Evolutionary conservation across 768 basidiomycete species (phyloP), one percentile per base, ranked within the genome.

Genomic region (Podaxis carcinomalis): DNA sequence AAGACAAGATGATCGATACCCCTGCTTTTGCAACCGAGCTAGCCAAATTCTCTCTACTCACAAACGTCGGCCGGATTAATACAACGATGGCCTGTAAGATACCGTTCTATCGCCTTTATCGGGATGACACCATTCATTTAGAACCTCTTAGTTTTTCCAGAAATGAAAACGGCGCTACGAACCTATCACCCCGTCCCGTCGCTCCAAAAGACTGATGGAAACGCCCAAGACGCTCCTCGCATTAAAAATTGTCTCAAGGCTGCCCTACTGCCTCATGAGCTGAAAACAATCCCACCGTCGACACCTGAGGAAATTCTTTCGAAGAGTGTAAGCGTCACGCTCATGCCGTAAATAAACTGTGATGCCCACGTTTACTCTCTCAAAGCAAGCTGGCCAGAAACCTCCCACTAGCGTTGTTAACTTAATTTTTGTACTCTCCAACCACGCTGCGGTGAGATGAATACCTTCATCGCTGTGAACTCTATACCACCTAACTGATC

Each of bases 131-230:
- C 70, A 58, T 68, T 68, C 35, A 61, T 62, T 63, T 61, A 65
- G 67, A 67, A 67, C 69, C 69, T 65, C 55, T 32, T 69, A 93
- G 91, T 95, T 77, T 93, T 93, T 71, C 92, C 92, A 59, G 92
- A 93, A 78, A 94, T 95, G 93, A 90, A 92, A 73, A 95, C 93
- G 4, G 89, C 91, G 19, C 77, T 95, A 58, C 79, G 93, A 69
- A 92, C 91, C 57, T 95, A 95, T 72, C 93, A 95, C 68, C 92
- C 93, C 28, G 86, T 93, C n/a, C 93, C 93, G 9, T 89, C 89
- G 32, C 76, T 95, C 27, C 93, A 95, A 70, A 91, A 90, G 76
- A 91, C 92, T 14, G 88, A 89, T 65, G 90, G 89, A 16, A 93
- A 93, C 71, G 84, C 92, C 5, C 92, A 94, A 71, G 93, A 95